phyloP scores from a whole-genome alignment of 2,329 filamentous ascomycete species.

The Ophiostoma quercus region DNA sequence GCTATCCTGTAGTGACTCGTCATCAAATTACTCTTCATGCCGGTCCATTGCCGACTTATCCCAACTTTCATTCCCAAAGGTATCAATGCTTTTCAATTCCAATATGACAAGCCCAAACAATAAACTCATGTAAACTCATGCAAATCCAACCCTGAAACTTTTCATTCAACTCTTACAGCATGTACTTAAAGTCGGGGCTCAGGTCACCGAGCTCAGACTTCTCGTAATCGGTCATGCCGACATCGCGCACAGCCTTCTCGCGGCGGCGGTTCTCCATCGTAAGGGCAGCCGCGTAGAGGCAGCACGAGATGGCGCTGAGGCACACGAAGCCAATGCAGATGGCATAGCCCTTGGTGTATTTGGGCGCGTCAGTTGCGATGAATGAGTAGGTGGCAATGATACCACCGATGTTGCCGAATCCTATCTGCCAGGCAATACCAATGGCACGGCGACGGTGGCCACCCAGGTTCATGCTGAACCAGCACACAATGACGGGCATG shows the following conservation, averaged over 20 bases:
- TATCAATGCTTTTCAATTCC: constrained; percentile 17
- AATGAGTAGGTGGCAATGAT: constrained; percentile 73
- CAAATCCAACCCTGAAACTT: background rate
- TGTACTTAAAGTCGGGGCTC: constrained; percentile 37
- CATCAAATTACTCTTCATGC: background rate
- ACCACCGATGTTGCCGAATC: constrained; percentile 73
- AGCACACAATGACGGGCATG: constrained; percentile 83
- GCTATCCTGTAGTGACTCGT: background rate
- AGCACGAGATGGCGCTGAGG: constrained; percentile 58
- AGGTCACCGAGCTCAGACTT: constrained; percentile 40
- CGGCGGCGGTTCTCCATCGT: constrained; percentile 56
- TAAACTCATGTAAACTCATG: background rate
- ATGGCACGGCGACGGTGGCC: constrained; percentile 67
- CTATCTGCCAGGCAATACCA: constrained; percentile 70
- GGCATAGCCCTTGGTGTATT: constrained; percentile 66
- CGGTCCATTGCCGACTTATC: background rate
- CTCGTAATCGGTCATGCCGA: constrained; percentile 34
- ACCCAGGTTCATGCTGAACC: constrained; percentile 75
- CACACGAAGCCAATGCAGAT: constrained; percentile 71
- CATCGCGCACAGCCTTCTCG: constrained; percentile 37
- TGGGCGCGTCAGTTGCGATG: constrained; percentile 59
- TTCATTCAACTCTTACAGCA: constrained; percentile 31
- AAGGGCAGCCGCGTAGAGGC: constrained; percentile 56
- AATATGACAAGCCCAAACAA: background rate
- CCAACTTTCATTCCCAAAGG: background rate